Conservation (phyloP, 768 basidiomycete species). For the Zangia roseola region DNA sequence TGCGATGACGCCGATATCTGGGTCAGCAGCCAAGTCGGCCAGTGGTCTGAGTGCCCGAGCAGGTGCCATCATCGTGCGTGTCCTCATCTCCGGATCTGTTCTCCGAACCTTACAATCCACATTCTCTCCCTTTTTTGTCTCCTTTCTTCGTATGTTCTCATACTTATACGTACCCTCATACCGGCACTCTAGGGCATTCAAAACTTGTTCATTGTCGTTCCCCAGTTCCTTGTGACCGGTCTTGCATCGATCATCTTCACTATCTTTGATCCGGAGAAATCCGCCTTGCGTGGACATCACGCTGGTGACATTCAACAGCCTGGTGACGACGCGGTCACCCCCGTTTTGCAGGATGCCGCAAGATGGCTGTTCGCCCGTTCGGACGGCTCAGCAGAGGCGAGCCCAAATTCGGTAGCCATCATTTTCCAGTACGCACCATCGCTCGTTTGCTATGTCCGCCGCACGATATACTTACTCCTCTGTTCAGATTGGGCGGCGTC, state of each 20-base stretch:
- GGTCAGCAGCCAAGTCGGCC: conserved; percentile 10
- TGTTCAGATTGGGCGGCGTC: conserved; percentile 53
- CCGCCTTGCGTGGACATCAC: conserved; percentile 38
- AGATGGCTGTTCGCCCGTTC: conserved; percentile 13
- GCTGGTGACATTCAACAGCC: conserved; percentile 8
- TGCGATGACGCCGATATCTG: conserved; percentile 18
- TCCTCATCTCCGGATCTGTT: not conserved
- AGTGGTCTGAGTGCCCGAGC: conserved; percentile 72
- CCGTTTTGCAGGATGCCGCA: conserved; percentile 3
- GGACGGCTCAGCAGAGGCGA: conserved; percentile 11
- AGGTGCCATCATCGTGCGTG: conserved; percentile 78
- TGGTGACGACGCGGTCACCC: conserved; percentile 6
- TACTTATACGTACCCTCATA: not conserved
- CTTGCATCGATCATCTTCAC: conserved; percentile 85
- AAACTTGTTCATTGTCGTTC: conserved; percentile 90
- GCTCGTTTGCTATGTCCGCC: not conserved
- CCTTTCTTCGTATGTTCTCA: not conserved
- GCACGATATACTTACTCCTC: not conserved
- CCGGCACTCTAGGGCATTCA: conserved; percentile 73
- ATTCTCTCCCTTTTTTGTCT: not conserved
- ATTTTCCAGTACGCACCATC: conserved; percentile 61
- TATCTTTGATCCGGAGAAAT: conserved; percentile 67
- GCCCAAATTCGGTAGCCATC: conserved; percentile 72
- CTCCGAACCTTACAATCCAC: not conserved
- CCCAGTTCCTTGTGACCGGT: conserved; percentile 91